Conservation (phyloP, 768 basidiomycete species). For the Pleurotus ostreatus region DNA sequence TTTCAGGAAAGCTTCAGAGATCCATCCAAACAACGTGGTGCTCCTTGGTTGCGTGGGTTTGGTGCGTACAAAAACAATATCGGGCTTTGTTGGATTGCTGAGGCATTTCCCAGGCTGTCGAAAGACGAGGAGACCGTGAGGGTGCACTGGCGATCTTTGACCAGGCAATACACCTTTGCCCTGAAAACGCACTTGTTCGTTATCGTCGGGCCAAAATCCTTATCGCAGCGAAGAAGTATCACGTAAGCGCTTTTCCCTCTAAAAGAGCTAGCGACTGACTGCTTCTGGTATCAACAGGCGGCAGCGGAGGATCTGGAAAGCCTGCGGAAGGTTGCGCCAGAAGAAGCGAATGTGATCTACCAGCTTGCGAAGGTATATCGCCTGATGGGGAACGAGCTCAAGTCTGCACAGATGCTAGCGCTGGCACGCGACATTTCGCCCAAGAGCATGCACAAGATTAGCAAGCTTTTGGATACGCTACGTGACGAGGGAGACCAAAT, state of each 20-base stretch:
- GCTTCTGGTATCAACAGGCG: slow-evolving; percentile 9
- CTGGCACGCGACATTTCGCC: slow-evolving; percentile 93
- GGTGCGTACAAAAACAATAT: slow-evolving; percentile 49
- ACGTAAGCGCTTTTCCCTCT: slow-evolving; percentile 46
- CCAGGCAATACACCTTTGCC: slow-evolving; percentile 71
- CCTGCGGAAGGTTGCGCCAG: slow-evolving; percentile 79
- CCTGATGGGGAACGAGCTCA: slow-evolving; percentile 69
- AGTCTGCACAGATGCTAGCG: slow-evolving; percentile 83
- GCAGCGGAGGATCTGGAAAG: slow-evolving; percentile 80
- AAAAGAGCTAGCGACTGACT: not conserved
- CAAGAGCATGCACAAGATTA: slow-evolving; percentile 80
- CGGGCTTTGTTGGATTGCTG: slow-evolving; percentile 18
- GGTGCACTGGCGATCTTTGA: slow-evolving; percentile 79
- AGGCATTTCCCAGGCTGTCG: slow-evolving; percentile 64
- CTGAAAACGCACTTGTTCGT: slow-evolving; percentile 88
- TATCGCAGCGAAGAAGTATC: slow-evolving; percentile 78
- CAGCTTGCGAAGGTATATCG: slow-evolving; percentile 92
- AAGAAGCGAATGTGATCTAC: slow-evolving; percentile 96
- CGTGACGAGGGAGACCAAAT: slow-evolving; percentile 68
- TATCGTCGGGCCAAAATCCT: slow-evolving; percentile 93
- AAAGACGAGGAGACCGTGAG: slow-evolving; percentile 75
- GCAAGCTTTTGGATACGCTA: slow-evolving; percentile 68
- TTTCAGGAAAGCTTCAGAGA: slow-evolving; percentile 86
- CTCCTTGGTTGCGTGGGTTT: slow-evolving; percentile 93
- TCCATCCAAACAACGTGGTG: slow-evolving; percentile 95